Evolutionary conservation across 768 basidiomycete species (phyloP).

Genomic region (Boletus subparvulus): DNA sequence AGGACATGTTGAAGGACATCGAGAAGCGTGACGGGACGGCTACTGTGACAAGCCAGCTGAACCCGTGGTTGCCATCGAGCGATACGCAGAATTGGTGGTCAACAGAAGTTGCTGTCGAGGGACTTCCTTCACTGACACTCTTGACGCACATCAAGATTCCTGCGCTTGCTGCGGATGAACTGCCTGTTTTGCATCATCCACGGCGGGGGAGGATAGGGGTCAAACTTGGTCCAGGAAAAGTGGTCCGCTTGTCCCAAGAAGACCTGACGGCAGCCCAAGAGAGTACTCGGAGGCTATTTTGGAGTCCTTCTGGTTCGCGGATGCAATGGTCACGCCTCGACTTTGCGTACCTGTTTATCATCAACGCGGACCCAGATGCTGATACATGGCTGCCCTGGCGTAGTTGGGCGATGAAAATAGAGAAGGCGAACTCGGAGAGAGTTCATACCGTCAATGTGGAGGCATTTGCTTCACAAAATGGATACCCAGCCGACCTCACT

Average conservation of each 20-base stretch:
- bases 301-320: constrained; percentile 52
- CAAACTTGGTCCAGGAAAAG: constrained; percentile 27
- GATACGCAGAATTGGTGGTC: constrained; percentile 46
- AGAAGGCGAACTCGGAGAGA: constrained; percentile 11
- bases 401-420: constrained; percentile 39
- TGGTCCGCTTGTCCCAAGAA: constrained; percentile 20
- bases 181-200: constrained; percentile 50
- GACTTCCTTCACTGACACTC: constrained; percentile 47
- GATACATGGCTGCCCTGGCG: constrained; percentile 51
- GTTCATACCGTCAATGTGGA: constrained; percentile 38
- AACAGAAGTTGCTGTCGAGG: constrained; percentile 49
- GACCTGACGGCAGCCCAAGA: constrained; percentile 39
- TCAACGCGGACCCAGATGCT: constrained; percentile 29
- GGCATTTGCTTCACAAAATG: constrained; percentile 45
- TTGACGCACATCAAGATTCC: constrained; percentile 47
- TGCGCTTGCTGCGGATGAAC: constrained; percentile 36
- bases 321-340: constrained; percentile 63
- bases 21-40: constrained; percentile 61
- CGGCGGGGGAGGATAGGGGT: constrained; percentile 31
- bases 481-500: constrained; percentile 50
- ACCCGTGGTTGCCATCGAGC: constrained; percentile 55
- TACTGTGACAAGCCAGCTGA: constrained; percentile 56
- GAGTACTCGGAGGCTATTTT: constrained; percentile 62
- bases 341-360: constrained; percentile 63
- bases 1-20: constrained; percentile 57